Conservation (phyloP, 148 eudicot species). For the Dysphania ambrosioides region DNA sequence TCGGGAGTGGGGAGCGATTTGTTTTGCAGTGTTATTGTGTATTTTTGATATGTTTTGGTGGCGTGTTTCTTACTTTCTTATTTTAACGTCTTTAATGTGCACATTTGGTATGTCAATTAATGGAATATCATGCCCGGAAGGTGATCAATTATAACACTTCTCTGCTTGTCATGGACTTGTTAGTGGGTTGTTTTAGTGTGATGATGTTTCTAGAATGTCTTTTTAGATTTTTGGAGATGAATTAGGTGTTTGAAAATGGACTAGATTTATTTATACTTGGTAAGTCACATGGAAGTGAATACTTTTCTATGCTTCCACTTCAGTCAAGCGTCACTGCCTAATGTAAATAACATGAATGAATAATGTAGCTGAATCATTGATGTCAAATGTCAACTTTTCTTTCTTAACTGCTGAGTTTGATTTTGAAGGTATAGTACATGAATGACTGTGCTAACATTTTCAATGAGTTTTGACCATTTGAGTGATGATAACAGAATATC, state of each 20-base stretch:
- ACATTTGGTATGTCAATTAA: background rate
- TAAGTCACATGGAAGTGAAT: background rate
- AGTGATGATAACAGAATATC: background rate
- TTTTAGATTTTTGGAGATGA: background rate
- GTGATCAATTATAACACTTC: background rate
- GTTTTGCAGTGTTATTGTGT: background rate
- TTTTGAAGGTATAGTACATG: background rate
- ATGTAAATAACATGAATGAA: background rate
- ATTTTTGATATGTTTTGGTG: too few species aligned
- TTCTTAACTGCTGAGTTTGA: background rate
- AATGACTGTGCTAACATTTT: background rate
- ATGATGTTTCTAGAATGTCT: background rate
- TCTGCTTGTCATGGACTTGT: background rate
- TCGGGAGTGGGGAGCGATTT: background rate
- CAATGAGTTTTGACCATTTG: background rate
- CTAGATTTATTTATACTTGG: background rate
- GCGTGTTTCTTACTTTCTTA: too few species aligned
- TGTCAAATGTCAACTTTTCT: background rate
- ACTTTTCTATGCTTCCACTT: background rate
- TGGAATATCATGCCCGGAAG: background rate
- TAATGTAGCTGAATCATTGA: background rate
- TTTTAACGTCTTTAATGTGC: background rate
- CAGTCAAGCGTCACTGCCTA: background rate
- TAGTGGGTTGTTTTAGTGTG: background rate
- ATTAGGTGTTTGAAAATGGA: background rate